Base-by-base conservation (phyloP, 768 basidiomycete genomes). In the Cantharellus cinnabarinus region DNA sequence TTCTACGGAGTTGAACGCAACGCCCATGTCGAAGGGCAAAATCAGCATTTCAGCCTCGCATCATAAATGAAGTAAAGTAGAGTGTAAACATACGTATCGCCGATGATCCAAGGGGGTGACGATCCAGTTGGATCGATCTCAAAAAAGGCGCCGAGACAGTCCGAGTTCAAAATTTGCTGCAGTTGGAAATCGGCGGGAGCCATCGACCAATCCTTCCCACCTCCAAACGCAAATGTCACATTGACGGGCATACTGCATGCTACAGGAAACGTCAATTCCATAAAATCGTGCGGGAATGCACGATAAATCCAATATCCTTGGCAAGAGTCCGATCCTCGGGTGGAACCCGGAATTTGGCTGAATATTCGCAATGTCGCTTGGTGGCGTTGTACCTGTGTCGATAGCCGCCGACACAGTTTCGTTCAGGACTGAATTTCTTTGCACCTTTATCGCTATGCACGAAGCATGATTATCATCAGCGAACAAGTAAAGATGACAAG, bases 91-190 rank as follows among this genome's bases (percentile, higher is more conserved):
- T 29, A 91, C 0, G 87, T 85, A 63, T 91, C 90, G 48, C 91
- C 93, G 44, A 95, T 72, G 63, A 95, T 91, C 89, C 90, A 95
- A 10, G 74, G 62, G 1, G 85, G 83, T 29, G 64, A 63, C 20
- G 20, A 29, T 29, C 20, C 20, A 2, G 76, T 65, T 60, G 73
- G 75, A 40, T 72, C 66, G 56, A 90, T 71, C 60, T 75, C 75
- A 66, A 95, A 98, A 72, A 98, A 83, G 0, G 87, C 82, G 41
- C 94, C 94, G 38, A 94, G 71, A 66, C 95, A 98, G 20, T 29
- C 20, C 20, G 20, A 29, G 20, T 29, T 29, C 20, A 29, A 29
- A 20, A 87, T 68, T 58, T 75, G 68, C n/a, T 78, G 74, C 20
- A 90, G 74, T 65, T 76, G 73, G 71, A 99, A 93, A 68, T 98